Percentiles rank a stretch among this genome's conserved stretches.
Evolutionary conservation across 768 basidiomycete species (phyloP).

Genomic region (Pisolithus microcarpus): DNA sequence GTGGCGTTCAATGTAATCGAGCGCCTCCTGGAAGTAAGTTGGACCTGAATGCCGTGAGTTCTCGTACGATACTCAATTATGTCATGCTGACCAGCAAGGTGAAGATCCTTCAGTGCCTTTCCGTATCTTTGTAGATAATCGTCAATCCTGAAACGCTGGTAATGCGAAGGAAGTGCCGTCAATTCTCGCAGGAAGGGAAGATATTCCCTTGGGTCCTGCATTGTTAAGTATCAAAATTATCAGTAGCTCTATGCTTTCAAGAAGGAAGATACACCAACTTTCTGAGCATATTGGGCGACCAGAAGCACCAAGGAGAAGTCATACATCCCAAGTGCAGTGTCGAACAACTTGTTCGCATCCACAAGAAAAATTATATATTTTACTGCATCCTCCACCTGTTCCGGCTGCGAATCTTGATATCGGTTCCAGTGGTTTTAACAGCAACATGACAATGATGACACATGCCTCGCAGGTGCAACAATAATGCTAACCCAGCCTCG

Average conservation of each 20-base stretch:
- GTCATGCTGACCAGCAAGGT: slow-evolving; percentile 51
- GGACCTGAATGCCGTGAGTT: slow-evolving; percentile 38
- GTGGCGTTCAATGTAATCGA: slow-evolving; percentile 73
- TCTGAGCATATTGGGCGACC: slow-evolving; percentile 95
- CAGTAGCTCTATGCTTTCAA: neutral
- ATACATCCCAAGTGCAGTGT: slow-evolving; percentile 97
- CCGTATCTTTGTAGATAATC: slow-evolving; percentile 77
- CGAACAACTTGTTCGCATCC: slow-evolving; percentile 84
- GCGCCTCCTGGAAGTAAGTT: slow-evolving; percentile 70
- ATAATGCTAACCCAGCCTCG: slow-evolving; percentile 70
- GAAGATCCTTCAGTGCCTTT: slow-evolving; percentile 69
- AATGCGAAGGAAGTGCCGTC: slow-evolving; percentile 60
- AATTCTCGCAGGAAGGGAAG: slow-evolving; percentile 93
- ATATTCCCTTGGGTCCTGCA: slow-evolving; percentile 93
- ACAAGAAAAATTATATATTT: slow-evolving; percentile 98
- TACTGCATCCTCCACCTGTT: slow-evolving; percentile 89
- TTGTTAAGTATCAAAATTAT: slow-evolving; percentile 2
- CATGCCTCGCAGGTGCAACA: slow-evolving; percentile 75
- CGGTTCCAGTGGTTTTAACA: neutral
- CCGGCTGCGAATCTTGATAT: slow-evolving; percentile 40
- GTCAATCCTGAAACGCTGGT: slow-evolving; percentile 88
- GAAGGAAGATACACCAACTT: slow-evolving; percentile 42
- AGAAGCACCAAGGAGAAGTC: slow-evolving; percentile 93
- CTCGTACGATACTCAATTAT: neutral
- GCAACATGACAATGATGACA: neutral